Base-by-base conservation (phyloP, 2,329 filamentous ascomycete genomes). In the Pyricularia sp. region DNA sequence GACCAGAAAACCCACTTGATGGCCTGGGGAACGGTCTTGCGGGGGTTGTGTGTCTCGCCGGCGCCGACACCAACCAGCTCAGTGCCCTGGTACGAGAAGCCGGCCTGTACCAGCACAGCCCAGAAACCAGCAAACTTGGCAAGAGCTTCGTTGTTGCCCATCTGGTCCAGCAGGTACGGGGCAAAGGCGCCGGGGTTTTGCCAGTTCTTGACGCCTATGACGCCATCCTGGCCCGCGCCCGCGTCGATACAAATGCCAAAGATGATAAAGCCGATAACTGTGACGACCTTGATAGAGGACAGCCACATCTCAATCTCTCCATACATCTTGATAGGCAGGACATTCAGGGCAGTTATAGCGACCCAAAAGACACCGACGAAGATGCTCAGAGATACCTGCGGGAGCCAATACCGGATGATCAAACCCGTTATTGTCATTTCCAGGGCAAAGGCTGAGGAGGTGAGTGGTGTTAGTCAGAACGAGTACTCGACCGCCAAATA, bases 221-320 rank as follows among this genome's bases (percentile, higher is more conserved):
- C 89, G n/a, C 89, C 89, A 71, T 92, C 82, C 20, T 86, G 74
- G 25, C 90, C 89, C 6, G 83, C 90, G 64, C 91, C 91, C 3
- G 89, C 90, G 75, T 92, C 89, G 79, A 93, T 84, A 77, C 89
- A 91, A 73, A 93, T 90, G 72, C 85, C 87, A 73, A 93, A 92
- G 75, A 94, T 88, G 81, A 92, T 85, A 80, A 93, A 92, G 61
- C 90, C 90, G 63, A 92, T 68, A 58, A 93, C 86, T 31, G 90
- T 92, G 66, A 93, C 73, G 69, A 94, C 90, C 78, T 94, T 94
- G 81, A 94, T 87, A 69, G 83, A 86, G 6, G 90, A 88, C 73
- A 94, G 88, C 85, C 89, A 93, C 79, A 93, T 92, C 76, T 94
- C 92, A 31, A 92, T 81, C 75, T 94, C 90, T 58, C 91, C 92